Base-by-base conservation (phyloP, 176 grass and related monocot species). In the Hyparrhenia diplandra region DNA sequence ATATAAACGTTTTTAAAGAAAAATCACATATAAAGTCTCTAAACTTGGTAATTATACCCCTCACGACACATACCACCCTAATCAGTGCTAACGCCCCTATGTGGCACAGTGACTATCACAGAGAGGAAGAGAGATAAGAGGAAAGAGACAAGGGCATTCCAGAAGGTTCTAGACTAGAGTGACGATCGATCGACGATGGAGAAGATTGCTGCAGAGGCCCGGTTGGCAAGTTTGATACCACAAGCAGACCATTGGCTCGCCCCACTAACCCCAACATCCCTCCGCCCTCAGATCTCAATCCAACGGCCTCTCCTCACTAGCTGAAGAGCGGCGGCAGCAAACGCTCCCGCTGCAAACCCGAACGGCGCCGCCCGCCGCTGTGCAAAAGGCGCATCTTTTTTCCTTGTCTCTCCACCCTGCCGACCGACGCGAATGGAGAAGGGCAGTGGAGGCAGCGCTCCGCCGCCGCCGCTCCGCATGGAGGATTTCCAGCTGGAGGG, bases 401-500 rank as follows among this genome's bases (percentile, higher is more conserved):
- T 40, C 2, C 23, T 43, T 4, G 39, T 27, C 5, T 9, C 69
- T 18, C 40, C 41, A 2, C 69, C 23, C 12, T 18, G 13, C 77
- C 45, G 39, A 41, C n/a, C 70, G 18, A 14, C 68, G 49, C 79
- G 60, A 71, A 90, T 79, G 83, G 88, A 90, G 74, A 83, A 86
- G 74, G 57, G 81, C 82, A 69, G 66, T 43, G 58, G 71, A 64
- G 79, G 62, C 69, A 72, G 71, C 64, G 36, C 43, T 36, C 35
- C 67, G 37, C 75, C 75, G 8, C 75, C 85, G 49, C 75, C 64
- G 54, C 35, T 73, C 68, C 52, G 82, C 6, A 18, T 90, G 30
- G 97, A 96, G 10, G 80, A 89, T 5, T 71, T 92, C 18, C 67
- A 70, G 30, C 63, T 90, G 25, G 84, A 45, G 54, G 85, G n/a